Evolutionary conservation across 2,329 filamentous ascomycete species (phyloP), one percentile per base, ranked within the genome.

Genomic region (Phyllosticta paracitricarpa): DNA sequence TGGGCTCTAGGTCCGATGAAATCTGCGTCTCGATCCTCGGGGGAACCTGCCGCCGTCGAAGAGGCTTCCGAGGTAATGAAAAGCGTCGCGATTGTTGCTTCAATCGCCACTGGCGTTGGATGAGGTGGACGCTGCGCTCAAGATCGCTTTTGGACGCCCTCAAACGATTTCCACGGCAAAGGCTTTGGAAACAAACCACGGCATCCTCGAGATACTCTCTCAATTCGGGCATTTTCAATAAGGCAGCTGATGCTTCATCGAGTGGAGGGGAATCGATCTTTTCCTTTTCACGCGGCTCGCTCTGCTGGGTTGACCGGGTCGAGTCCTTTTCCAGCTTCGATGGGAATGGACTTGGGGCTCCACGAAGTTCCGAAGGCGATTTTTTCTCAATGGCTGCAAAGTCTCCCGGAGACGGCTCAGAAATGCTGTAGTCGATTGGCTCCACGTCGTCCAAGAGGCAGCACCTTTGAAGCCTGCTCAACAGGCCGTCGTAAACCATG

Each of bases 401-500:
- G 7, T 54, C 52, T 12, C 9, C 22, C 8, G 19, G 52, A 4
- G 22, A 25, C 12, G 22, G 12, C 22, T 2, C 22, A 8, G 52
- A 54, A 12, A 24, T n/a, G 52, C 5, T 54, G 52, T 54, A 25
- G 19, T 48, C 40, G 14, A 48, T 22, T 14, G 56, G 51, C 30
- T 58, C 60, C 51, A 40, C 35, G 28, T 62, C 60, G 59, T 75
- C 73, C 7, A 75, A 70, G 62, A 73, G 69, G 63, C 72, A 74
- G 58, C 73, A 75, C 54, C 71, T 68, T 58, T 74, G 72, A 30
- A 75, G 66, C 63, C 72, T 70, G 14, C 72, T 68, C 73, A 78
- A 22, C 74, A 82, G 54, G 82, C 83, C 69, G 30, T 71, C 70
- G 63, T 75, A 75, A 3, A 73, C 62, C 57, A 58, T 70, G 67